Percentiles rank a stretch among this genome's conserved stretches.
phyloP scores from a whole-genome alignment of 805 yeast species.

The Tetrapisispora taiwanensis region DNA sequence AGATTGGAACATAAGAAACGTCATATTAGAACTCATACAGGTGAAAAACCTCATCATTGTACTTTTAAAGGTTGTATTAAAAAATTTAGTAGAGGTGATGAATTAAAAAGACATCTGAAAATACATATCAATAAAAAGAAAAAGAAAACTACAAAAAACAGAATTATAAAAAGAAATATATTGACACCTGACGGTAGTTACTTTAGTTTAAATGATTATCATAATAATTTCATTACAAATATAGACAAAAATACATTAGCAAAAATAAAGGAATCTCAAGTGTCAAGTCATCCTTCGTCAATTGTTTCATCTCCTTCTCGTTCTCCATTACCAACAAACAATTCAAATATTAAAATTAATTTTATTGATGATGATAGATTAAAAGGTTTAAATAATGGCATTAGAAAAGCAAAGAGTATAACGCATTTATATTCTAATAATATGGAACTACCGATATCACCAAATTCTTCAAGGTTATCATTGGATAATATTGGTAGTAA shows the following conservation, averaged over 20 bases:
- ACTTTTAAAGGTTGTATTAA: conserved; percentile 76
- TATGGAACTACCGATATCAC: neutral
- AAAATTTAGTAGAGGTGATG: conserved; percentile 72
- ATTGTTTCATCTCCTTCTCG: neutral
- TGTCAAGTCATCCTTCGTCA: neutral
- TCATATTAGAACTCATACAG: conserved; percentile 87
- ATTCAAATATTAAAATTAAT: neutral
- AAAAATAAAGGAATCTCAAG: neutral
- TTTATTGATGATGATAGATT: neutral
- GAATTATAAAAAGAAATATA: neutral
- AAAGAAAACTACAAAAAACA: conserved; percentile 4
- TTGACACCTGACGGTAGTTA: conserved; percentile 1
- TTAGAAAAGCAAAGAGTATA: neutral
- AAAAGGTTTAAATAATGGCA: neutral
- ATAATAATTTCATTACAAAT: conserved; percentile 2
- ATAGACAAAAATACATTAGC: conserved; percentile 1
- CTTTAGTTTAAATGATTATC: conserved; percentile 1
- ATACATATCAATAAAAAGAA: conserved; percentile 41
- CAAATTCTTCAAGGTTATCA: neutral
- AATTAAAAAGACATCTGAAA: conserved; percentile 74
- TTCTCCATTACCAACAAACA: neutral
- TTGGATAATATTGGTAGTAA: neutral
- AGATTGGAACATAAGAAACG: conserved; percentile 85
- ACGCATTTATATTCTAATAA: neutral
- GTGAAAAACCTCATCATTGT: conserved; percentile 85